These are phyloP conservation scores for Kazachstania bromeliacearum DNA, from an alignment of 805 yeast species.

Conservation along the genomic window DNA sequence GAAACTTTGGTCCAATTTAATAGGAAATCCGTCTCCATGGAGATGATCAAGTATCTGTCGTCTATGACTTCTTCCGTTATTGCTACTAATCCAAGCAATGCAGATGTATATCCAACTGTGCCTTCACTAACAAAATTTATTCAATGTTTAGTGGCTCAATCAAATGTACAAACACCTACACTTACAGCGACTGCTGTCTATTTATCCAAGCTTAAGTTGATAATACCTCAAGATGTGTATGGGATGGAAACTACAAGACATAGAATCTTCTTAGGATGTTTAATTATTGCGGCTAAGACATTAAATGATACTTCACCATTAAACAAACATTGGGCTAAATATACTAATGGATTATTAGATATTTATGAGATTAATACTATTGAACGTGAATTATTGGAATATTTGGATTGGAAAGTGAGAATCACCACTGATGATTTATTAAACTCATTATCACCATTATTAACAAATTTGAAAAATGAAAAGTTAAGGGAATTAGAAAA, in stretches of 20 bases:
- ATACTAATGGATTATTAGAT: slow-evolving; percentile 76
- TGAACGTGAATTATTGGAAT: slow-evolving; percentile 76
- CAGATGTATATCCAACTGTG: slow-evolving; percentile 36
- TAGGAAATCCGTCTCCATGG: slow-evolving; percentile 19
- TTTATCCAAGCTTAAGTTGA: slow-evolving; percentile 61
- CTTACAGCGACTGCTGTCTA: slow-evolving; percentile 87
- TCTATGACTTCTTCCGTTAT: slow-evolving; percentile 22
- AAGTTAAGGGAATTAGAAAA: slow-evolving; percentile 16
- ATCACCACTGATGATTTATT: slow-evolving; percentile 64
- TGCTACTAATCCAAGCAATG: slow-evolving; percentile 42
- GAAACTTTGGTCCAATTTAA: slow-evolving; percentile 24
- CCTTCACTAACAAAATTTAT: slow-evolving; percentile 58
- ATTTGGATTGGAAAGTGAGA: slow-evolving; percentile 77
- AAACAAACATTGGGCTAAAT: slow-evolving; percentile 92
- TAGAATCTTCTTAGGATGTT: slow-evolving; percentile 80
- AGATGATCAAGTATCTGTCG: slow-evolving; percentile 23
- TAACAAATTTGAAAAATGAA: slow-evolving; percentile 43
- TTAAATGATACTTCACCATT: slow-evolving; percentile 91
- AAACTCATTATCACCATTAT: slow-evolving; percentile 61
- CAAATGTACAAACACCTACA: slow-evolving; percentile 92
- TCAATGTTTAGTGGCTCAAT: slow-evolving; percentile 57
- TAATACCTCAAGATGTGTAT: slow-evolving; percentile 76
- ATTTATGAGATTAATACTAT: slow-evolving; percentile 79
- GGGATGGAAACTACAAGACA: slow-evolving; percentile 93
- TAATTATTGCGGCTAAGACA: slow-evolving; percentile 85